Conservation (phyloP, 2,329 filamentous ascomycete genomes). For the Davidsoniella australis region DNA sequence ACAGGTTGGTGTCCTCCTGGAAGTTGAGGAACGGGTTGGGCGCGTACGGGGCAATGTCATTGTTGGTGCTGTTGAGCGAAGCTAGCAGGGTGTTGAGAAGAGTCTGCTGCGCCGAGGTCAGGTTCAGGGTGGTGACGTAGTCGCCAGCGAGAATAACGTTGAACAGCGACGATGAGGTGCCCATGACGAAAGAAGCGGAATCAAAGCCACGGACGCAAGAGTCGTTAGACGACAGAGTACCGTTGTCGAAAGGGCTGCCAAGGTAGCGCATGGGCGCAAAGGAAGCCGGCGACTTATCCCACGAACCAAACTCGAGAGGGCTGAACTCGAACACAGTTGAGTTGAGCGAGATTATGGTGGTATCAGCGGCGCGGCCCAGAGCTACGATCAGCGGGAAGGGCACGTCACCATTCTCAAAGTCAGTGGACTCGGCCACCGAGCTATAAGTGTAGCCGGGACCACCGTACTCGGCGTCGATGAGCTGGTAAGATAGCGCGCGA, state of each 20-base stretch:
- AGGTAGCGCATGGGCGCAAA: slow-evolving; percentile 44
- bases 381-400: slow-evolving; percentile 35
- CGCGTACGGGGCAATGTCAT: slow-evolving; percentile 59
- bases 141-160: slow-evolving; percentile 50
- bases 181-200: slow-evolving; percentile 65
- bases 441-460: slow-evolving; percentile 69
- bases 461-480: slow-evolving; percentile 59
- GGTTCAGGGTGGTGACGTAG: slow-evolving; percentile 9
- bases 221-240: slow-evolving; percentile 28
- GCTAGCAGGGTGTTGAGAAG: slow-evolving; percentile 32
- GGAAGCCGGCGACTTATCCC: slow-evolving; percentile 40
- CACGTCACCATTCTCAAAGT: slow-evolving; percentile 25
- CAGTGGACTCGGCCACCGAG: slow-evolving; percentile 34
- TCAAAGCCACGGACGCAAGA: slow-evolving; percentile 49
- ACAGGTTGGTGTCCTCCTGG: slow-evolving; percentile 28
- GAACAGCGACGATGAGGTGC: slow-evolving; percentile 67
- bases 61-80: slow-evolving; percentile 37
- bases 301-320: slow-evolving; percentile 49
- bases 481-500: slow-evolving; percentile 69
- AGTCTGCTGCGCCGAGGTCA: slow-evolving; percentile 20
- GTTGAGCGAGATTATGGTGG: slow-evolving; percentile 31
- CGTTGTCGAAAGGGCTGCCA: slow-evolving; percentile 38
- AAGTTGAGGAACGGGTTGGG: slow-evolving; percentile 43
- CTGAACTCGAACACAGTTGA: slow-evolving; percentile 48
- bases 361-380: slow-evolving; percentile 28